Conservation (phyloP, 2,329 filamentous ascomycete genomes). For the Pyricularia sp. region DNA sequence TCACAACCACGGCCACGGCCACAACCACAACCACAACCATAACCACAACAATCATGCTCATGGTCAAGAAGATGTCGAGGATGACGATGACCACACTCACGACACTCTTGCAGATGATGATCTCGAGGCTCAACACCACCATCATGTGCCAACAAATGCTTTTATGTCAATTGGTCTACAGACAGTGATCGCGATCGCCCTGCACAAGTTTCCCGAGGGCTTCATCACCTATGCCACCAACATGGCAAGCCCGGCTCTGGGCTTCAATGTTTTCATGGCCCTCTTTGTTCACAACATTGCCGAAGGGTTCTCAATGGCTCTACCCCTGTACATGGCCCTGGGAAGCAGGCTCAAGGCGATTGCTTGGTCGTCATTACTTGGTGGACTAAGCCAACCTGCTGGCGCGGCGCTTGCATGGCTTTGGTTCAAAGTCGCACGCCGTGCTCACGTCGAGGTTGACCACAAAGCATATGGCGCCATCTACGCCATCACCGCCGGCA, state of each 20-base stretch:
- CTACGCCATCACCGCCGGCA: constrained; percentile 83
- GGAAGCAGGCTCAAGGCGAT: constrained; percentile 74
- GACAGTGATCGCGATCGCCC: constrained; percentile 85
- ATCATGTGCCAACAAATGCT: constrained; percentile 89
- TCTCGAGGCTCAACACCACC: constrained; percentile 61
- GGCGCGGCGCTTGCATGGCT: constrained; percentile 76
- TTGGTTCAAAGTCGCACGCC: constrained; percentile 68
- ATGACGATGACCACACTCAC: constrained; percentile 11
- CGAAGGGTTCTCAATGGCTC: constrained; percentile 88
- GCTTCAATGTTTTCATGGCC: constrained; percentile 87
- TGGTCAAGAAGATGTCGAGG: not conserved
- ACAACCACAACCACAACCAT: constrained; percentile 7
- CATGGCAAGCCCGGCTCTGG: constrained; percentile 82
- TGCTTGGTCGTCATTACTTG: constrained; percentile 72
- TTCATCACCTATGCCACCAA: constrained; percentile 95
- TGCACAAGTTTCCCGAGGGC: constrained; percentile 88
- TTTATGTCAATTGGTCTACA: constrained; percentile 94
- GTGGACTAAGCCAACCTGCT: constrained; percentile 77
- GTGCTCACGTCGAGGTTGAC: constrained; percentile 38
- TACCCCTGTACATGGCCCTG: constrained; percentile 88
- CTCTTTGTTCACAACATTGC: constrained; percentile 98
- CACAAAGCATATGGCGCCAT: constrained; percentile 65
- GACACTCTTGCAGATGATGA: constrained; percentile 21
- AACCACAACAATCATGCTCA: constrained; percentile 8
- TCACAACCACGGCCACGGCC: constrained; percentile 9